Base-by-base conservation (phyloP, 2,329 filamentous ascomycete species). In the Talaromyces sp. region DNA sequence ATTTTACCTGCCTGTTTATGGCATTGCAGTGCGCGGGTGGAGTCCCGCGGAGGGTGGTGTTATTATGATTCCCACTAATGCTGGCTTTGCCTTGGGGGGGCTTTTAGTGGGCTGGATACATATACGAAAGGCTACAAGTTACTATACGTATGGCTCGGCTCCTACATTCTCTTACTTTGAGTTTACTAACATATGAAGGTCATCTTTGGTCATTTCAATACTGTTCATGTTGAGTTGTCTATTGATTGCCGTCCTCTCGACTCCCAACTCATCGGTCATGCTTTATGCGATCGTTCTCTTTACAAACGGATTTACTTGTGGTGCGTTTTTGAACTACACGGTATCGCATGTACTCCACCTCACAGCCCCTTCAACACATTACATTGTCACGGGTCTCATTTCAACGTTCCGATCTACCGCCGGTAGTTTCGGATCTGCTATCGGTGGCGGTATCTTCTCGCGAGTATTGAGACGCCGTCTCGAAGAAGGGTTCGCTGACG, bases 1-100 rank as follows among this genome's bases (percentile, higher is more conserved):
- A 8, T 95, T 93, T 80, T 96, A 92, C 77, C 85, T 89, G 0
- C 92, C 92, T 0, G 87, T 92, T 50, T 93, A 92, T 71, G 89
- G 91, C 39, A 87, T 95, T 65, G 90, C 90, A 3, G 88, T 95
- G 1, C 86, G 88, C 2, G 86, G 86, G 63, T 90, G 90, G 79
- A 78, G 84, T 0, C 89, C 90, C 0, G 88, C 90, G 0, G 81
- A 86, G 1, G 89, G 91, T 2, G 92, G 92, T 3, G 84, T 89
- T 3, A 88, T 94, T 41, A 83, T 96, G 7, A 86, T 96, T 56
- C 91, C 92, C 0, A 95, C 92, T 0, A 96, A 96, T 75, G 74
- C 87, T 6, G 92, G 91, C 1, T 96, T 96, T 71, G 91, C 88
- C 0, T 70, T 85, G 2, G 92, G 92, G 27, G 90, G 91, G 0